Evolutionary conservation across 768 basidiomycete species (phyloP).

Genomic region (Psilocybe azurescens): DNA sequence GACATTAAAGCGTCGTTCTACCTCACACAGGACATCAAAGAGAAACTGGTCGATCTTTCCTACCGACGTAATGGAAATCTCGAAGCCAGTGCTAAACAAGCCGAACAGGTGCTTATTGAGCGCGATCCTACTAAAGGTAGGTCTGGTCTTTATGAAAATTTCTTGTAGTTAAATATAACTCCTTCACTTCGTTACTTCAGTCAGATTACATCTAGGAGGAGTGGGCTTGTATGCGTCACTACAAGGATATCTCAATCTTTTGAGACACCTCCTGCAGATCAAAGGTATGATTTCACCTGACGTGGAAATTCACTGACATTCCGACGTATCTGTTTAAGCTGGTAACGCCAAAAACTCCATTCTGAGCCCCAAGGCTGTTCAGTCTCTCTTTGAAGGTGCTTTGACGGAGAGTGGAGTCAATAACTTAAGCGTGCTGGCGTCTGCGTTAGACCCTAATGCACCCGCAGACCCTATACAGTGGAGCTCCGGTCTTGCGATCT

Average conservation of each 20-base stretch:
- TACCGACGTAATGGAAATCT: conserved; percentile 29
- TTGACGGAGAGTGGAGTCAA: conserved; percentile 3
- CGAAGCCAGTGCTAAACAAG: conserved; percentile 20
- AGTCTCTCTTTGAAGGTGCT: conserved; percentile 25
- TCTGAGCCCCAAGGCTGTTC: conserved; percentile 14
- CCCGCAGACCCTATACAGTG: conserved; percentile 8
- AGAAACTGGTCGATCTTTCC: conserved; percentile 22
- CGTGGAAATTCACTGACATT: neutral
- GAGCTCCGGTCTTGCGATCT: conserved; percentile 30
- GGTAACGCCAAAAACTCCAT: conserved; percentile 24
- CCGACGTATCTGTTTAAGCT: neutral
- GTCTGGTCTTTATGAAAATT: neutral
- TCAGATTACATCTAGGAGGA: conserved; percentile 29
- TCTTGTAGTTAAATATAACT: neutral
- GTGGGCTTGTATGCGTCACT: conserved; percentile 30
- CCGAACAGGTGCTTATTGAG: conserved; percentile 23
- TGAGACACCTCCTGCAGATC: conserved; percentile 35
- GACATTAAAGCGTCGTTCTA: conserved; percentile 35
- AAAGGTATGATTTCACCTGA: conserved; percentile 23
- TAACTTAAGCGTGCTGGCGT: neutral
- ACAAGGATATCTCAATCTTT: conserved; percentile 32
- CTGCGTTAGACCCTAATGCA: neutral
- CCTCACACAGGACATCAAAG: conserved; percentile 28
- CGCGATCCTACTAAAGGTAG: conserved; percentile 32
- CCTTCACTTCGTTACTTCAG: conserved; percentile 14